Percentiles rank a stretch among this genome's conserved stretches.
Conservation (phyloP, 2,329 filamentous ascomycete species). For the Verticillium longisporum region DNA sequence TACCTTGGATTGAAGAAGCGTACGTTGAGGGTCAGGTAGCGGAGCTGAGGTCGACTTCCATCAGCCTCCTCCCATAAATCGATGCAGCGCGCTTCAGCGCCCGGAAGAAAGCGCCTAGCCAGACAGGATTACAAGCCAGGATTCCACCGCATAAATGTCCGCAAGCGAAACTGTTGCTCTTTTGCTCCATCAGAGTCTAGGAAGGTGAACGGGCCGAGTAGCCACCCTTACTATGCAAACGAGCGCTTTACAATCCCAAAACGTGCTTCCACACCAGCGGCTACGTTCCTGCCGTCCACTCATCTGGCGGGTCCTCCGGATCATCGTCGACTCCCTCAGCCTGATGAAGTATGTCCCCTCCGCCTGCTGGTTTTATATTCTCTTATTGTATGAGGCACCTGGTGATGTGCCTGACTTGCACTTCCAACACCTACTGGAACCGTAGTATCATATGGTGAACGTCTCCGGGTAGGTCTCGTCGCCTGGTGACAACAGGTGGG, state of each 20-base stretch:
- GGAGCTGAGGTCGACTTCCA: background rate
- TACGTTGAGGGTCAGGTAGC: conserved; percentile 1
- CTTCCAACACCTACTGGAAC: background rate
- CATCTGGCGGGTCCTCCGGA: background rate
- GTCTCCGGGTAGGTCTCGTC: no score
- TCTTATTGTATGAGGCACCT: background rate
- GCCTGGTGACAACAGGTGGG: background rate
- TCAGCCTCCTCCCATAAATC: no score
- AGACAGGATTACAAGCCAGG: conserved; percentile 12
- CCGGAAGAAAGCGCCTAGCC: conserved; percentile 14
- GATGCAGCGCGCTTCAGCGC: background rate
- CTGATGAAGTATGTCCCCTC: background rate
- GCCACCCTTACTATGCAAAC: conserved; percentile 9
- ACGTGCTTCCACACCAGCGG: background rate
- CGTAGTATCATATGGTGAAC: background rate
- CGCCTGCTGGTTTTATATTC: background rate
- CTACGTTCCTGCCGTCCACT: background rate
- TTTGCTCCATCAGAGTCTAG: conserved; percentile 3
- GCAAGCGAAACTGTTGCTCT: conserved; percentile 6
- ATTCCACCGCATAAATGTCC: conserved; percentile 10
- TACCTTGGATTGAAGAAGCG: background rate
- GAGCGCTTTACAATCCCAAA: background rate
- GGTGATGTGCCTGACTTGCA: background rate
- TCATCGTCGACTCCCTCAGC: background rate
- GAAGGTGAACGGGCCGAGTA: conserved; percentile 12